These are phyloP conservation scores for Pterulicium gracile DNA, from an alignment of 1,284 basidiomycete genomes.

Conservation along the genomic window DNA sequence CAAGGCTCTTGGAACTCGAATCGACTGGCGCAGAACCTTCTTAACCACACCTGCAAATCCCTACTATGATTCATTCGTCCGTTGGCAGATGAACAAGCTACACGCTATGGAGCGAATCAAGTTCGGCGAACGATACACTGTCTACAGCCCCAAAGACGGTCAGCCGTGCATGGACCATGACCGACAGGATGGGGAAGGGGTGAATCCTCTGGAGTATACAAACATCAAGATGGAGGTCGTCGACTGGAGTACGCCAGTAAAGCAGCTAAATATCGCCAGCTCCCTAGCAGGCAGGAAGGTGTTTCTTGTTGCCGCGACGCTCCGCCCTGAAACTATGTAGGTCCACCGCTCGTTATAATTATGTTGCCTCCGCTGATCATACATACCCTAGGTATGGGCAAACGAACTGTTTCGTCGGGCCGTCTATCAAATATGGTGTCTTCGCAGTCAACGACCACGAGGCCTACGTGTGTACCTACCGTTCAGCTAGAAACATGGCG, in stretches of 20 bases:
- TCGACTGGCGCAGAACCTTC: slow-evolving; percentile 97
- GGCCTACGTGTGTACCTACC: slow-evolving; percentile 84
- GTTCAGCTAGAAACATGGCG: slow-evolving; percentile 95
- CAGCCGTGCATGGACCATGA: slow-evolving; percentile 99
- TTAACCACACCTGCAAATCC: slow-evolving; percentile 94
- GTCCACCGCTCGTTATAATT: slow-evolving; percentile 8
- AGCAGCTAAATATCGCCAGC: slow-evolving; percentile 56
- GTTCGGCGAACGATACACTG: slow-evolving; percentile 97
- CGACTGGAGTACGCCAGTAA: slow-evolving; percentile 63
- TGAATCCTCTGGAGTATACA: slow-evolving; percentile 96
- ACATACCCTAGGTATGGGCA: slow-evolving; percentile 76
- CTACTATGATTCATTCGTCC: slow-evolving; percentile 95
- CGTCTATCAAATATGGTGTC: slow-evolving; percentile 85
- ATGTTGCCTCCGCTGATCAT: slow-evolving; percentile 11
- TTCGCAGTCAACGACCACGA: slow-evolving; percentile 82
- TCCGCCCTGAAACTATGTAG: slow-evolving; percentile 96
- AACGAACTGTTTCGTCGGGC: slow-evolving; percentile 96
- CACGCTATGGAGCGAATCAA: slow-evolving; percentile 84
- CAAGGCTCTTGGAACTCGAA: slow-evolving; percentile 80
- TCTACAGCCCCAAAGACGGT: slow-evolving; percentile 98
- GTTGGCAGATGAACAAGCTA: slow-evolving; percentile 98
- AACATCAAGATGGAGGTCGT: slow-evolving; percentile 92
- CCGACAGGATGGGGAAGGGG: slow-evolving; percentile 88
- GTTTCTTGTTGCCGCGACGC: slow-evolving; percentile 89
- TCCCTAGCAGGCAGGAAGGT: slow-evolving; percentile 62